Evolutionary conservation across 225 moss, liverwort and hornwort genomes (phyloP).

Genomic region (Antitrichia curtipendula): DNA sequence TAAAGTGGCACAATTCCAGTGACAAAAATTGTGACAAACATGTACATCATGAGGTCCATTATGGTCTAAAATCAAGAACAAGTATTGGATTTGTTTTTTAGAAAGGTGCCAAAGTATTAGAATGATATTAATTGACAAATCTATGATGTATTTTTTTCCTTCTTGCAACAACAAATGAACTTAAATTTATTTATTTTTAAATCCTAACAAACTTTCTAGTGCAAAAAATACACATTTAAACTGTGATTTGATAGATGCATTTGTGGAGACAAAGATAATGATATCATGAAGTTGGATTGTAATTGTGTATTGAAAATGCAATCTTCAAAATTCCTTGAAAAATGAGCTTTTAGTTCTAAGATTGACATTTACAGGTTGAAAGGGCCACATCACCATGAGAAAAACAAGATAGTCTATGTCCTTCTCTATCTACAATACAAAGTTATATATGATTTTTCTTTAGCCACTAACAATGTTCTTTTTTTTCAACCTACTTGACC

Average conservation of each 20-base stretch:
- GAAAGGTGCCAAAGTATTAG: neutral
- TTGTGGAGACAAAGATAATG: neutral
- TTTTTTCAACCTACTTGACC: neutral
- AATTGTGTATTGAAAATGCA: neutral
- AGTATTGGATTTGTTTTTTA: neutral
- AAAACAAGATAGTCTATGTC: neutral
- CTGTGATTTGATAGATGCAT: neutral
- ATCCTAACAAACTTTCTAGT: neutral
- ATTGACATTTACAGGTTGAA: neutral
- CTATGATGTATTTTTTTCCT: neutral
- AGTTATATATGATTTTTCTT: neutral
- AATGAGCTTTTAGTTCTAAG: fast-evolving
- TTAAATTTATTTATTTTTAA: neutral
- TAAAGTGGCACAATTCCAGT: neutral
- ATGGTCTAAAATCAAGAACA: neutral
- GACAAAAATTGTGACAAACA: neutral
- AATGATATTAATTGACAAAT: neutral
- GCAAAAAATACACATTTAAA: neutral
- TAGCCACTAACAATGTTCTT: neutral
- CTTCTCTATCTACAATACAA: neutral
- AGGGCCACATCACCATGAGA: neutral
- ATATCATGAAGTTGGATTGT: neutral
- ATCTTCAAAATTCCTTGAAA: neutral
- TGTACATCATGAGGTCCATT: neutral
- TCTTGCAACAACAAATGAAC: fast-evolving